Base-by-base conservation (phyloP, 306 rosid genomes). In the Fragaria vesca region DNA sequence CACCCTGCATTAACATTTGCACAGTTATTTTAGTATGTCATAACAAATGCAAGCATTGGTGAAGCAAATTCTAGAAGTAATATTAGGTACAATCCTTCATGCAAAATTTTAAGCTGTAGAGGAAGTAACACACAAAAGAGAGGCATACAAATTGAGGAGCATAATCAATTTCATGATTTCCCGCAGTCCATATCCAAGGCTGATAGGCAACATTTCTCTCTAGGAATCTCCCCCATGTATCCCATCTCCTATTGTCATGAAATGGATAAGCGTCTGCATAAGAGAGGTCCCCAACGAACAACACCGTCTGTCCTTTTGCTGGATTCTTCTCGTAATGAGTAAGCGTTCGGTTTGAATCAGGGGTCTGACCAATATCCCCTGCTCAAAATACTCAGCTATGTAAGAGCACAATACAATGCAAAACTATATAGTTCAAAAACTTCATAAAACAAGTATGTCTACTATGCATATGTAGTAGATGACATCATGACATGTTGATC, bases 311-410 rank as follows among this genome's bases (percentile, higher is more conserved):
- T 43, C 92, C 92, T 78, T 83, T 83, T 30, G 52, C 68, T 0
- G 93, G 87, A 84, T 80, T 87, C 18, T 28, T 30, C 71, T 89
- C 88, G 73, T 91, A 93, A 73, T 91, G 98, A 4, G 89, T 58
- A 58, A 91, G 88, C 1, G 94, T 93, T 10, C 40, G 71, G 42
- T 88, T 89, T 30, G 98, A 93, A 88, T 85, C 82, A 21, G 40
- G 81, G 34, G 89, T 89, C 63, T 93, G 97, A 50, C 97, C 97
- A 38, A 93, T 79, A 81, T 89, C 96, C 66, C 97, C 97, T 91
- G 87, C 86, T 71, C 75, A 63, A 85, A 63, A 73, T 42, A 55
- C 58, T 13, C 47, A 78, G 4, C 8, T 36, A 32, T 66, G 55
- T 21, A 42, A 60, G 26, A 73, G 21, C 55, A 71, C 4, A 21